Conservation (phyloP, 352 stramenopile species). For the Pythium utonaiense region DNA sequence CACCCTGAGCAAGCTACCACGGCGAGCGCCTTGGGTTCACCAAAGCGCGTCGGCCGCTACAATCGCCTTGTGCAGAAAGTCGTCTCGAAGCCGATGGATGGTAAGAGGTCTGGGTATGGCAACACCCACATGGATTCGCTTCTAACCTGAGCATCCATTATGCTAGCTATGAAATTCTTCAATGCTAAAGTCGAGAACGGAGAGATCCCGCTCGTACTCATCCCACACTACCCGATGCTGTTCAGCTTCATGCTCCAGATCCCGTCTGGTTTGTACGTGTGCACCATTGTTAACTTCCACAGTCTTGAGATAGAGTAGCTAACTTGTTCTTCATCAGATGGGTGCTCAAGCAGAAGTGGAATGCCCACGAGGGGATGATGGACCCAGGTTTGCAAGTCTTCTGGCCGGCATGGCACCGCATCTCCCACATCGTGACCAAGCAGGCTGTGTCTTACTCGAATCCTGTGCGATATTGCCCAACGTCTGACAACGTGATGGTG, state of each 20-base stretch:
- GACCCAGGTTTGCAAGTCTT: slow-evolving; percentile 74
- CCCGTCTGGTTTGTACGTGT: slow-evolving; percentile 46
- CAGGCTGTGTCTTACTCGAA: slow-evolving; percentile 82
- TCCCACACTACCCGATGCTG: slow-evolving; percentile 45
- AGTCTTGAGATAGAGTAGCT: no score
- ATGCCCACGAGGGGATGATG: slow-evolving; percentile 73
- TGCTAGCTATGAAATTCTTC: slow-evolving; percentile 44
- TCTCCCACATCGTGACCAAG: slow-evolving; percentile 87
- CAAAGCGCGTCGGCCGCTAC: slow-evolving; percentile 21
- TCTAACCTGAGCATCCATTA: neutral
- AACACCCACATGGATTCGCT: no score
- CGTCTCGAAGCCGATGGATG: slow-evolving; percentile 51
- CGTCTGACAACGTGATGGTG: slow-evolving; percentile 86
- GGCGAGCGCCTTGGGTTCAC: slow-evolving; percentile 2
- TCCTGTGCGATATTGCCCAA: slow-evolving; percentile 65
- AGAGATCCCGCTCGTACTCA: slow-evolving; percentile 63
- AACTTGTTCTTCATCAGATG: slow-evolving; percentile 16
- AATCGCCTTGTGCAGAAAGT: slow-evolving; percentile 55
- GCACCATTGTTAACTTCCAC: no score
- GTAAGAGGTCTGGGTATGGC: neutral
- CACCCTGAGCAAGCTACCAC: slow-evolving; percentile 11
- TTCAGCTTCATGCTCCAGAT: slow-evolving; percentile 54
- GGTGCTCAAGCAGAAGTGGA: slow-evolving; percentile 86
- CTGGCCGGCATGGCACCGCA: slow-evolving; percentile 73
- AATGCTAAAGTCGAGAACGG: slow-evolving; percentile 37